Evolutionary conservation across 2,329 filamentous ascomycete genomes (phyloP).

Genomic region (Coniochaeta pulveracea): DNA sequence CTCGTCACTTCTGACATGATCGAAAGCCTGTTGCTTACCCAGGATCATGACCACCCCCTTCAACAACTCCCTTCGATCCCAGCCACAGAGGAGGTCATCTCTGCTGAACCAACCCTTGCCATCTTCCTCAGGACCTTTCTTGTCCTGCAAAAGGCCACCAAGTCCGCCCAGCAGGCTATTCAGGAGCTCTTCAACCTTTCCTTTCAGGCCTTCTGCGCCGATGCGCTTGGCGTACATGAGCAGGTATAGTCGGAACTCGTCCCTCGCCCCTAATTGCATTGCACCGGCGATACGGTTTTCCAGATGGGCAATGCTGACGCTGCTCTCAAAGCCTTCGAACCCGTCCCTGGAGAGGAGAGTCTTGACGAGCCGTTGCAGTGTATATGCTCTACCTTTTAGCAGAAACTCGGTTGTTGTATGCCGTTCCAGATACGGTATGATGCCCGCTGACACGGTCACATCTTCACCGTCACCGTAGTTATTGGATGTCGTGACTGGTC

Average conservation of each 20-base stretch:
- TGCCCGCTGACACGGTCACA: slow-evolving; percentile 67
- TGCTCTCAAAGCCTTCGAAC: slow-evolving; percentile 84
- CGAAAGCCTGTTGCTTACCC: slow-evolving; percentile 45
- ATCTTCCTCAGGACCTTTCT: slow-evolving; percentile 30
- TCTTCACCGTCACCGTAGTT: slow-evolving; percentile 30
- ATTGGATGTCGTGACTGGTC: slow-evolving; percentile 38
- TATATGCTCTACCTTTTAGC: slow-evolving; percentile 83
- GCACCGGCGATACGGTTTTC: slow-evolving; percentile 92
- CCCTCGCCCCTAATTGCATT: slow-evolving; percentile 69
- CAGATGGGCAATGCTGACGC: slow-evolving; percentile 84
- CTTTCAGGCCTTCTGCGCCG: slow-evolving; percentile 74
- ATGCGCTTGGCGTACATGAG: slow-evolving; percentile 97
- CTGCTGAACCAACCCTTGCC: slow-evolving; percentile 53
- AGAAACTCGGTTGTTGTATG: slow-evolving; percentile 91
- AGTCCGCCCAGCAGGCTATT: slow-evolving; percentile 72
- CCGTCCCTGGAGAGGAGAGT: slow-evolving; percentile 77
- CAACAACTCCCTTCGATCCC: slow-evolving; percentile 77
- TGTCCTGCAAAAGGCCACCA: slow-evolving; percentile 57
- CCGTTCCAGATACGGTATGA: slow-evolving; percentile 85
- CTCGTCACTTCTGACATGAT: background rate
- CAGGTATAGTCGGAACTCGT: slow-evolving; percentile 91
- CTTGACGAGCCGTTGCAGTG: slow-evolving; percentile 85
- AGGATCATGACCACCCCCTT: slow-evolving; percentile 88
- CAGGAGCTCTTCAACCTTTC: slow-evolving; percentile 88
- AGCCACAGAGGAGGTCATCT: slow-evolving; percentile 72